These are phyloP conservation scores for Exsudoporus frostii DNA, from an alignment of 768 basidiomycete species.

Conservation along the genomic window DNA sequence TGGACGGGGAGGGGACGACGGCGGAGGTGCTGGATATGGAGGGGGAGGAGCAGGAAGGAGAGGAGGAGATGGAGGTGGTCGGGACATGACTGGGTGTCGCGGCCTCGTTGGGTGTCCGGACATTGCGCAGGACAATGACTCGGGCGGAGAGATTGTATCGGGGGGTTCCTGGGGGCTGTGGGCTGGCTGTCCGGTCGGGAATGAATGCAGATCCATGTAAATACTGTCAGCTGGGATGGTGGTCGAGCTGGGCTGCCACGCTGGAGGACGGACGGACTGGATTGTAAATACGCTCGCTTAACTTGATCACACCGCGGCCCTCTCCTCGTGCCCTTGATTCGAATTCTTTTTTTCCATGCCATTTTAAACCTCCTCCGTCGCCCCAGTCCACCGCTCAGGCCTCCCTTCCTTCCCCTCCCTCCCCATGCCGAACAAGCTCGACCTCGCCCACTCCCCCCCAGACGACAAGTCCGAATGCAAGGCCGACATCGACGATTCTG, in stretches of 20 bases:
- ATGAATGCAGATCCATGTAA: slow-evolving; percentile 38
- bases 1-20: slow-evolving; percentile 58
- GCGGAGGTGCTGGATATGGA: slow-evolving; percentile 80
- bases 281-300: slow-evolving; percentile 39
- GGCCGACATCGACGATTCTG: slow-evolving; percentile 34
- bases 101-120: slow-evolving; percentile 38
- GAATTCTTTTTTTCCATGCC: slow-evolving; percentile 63
- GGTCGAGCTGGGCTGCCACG: no score
- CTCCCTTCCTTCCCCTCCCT: not conserved
- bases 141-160: slow-evolving; percentile 25
- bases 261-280: slow-evolving; percentile 31
- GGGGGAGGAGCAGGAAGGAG: slow-evolving; percentile 50
- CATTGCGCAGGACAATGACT: slow-evolving; percentile 38
- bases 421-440: slow-evolving; percentile 32
- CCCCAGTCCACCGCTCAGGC: slow-evolving; percentile 9
- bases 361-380: slow-evolving; percentile 48
- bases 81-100: slow-evolving; percentile 20
- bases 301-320: slow-evolving; percentile 39
- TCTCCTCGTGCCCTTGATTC: slow-evolving; percentile 67
- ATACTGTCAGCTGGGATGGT: no score
- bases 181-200: slow-evolving; percentile 23
- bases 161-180: slow-evolving; percentile 31
- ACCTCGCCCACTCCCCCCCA: slow-evolving; percentile 27
- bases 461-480: slow-evolving; percentile 38
- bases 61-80: slow-evolving; percentile 29